Percentiles rank a stretch among this genome's conserved stretches.
Conservation (phyloP, 148 eudicot species). For the Rhododendron ferrugineum region DNA sequence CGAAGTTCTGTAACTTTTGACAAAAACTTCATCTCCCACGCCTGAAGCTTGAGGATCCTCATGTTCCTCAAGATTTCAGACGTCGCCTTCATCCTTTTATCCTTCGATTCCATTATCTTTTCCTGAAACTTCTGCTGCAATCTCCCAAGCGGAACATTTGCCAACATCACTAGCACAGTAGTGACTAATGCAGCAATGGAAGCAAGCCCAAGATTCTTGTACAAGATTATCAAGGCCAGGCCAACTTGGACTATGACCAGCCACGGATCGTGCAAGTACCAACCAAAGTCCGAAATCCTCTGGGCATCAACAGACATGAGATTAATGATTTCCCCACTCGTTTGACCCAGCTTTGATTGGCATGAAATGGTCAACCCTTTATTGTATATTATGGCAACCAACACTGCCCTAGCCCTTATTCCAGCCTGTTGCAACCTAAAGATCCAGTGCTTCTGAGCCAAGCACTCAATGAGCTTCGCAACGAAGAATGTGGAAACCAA, state of each 20-base stretch:
- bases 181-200: constrained; percentile 34
- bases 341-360: constrained; percentile 44
- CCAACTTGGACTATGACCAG: constrained; percentile 38
- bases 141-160: constrained; percentile 36
- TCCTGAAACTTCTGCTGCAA: constrained; percentile 35
- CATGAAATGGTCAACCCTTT: constrained; percentile 45
- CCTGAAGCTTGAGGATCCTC: constrained; percentile 55
- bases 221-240: constrained; percentile 40
- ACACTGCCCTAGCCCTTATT: constrained; percentile 36
- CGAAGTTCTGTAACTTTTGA: constrained; percentile 39
- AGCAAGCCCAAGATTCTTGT: constrained; percentile 14
- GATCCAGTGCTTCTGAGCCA: constrained; percentile 43
- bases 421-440: constrained; percentile 35
- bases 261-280: constrained; percentile 50
- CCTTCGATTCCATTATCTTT: constrained; percentile 40
- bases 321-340: constrained; percentile 57
- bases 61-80: constrained; percentile 49
- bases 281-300: constrained; percentile 36
- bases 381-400: constrained; percentile 41
- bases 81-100: constrained; percentile 44
- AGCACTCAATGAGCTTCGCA: constrained; percentile 49
- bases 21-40: background rate
- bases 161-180: constrained; percentile 35
- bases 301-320: constrained; percentile 54
- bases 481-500: constrained; percentile 34